These are phyloP conservation scores for Agrocybe praecox DNA, from an alignment of 768 basidiomycete species.

Conservation along the genomic window DNA sequence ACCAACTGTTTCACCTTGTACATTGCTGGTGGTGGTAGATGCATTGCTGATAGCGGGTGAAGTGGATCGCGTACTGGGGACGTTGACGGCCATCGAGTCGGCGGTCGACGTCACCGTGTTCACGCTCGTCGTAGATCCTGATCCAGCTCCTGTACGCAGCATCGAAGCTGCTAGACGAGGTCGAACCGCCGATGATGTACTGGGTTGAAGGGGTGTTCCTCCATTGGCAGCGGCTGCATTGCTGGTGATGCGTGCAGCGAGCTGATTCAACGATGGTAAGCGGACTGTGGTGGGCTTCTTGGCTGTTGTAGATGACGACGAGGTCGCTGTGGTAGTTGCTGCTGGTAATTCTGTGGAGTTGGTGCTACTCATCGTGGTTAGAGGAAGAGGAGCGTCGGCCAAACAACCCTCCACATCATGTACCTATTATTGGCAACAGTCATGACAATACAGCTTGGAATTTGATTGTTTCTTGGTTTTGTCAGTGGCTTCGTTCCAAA, in stretches of 20 bases:
- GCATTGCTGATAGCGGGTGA: conserved; percentile 60
- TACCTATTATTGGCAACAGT: conserved; percentile 2
- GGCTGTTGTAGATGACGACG: conserved; percentile 12
- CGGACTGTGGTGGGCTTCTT: conserved; percentile 36
- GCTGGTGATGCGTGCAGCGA: conserved; percentile 74
- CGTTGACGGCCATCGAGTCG: conserved; percentile 72
- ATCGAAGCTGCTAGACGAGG: conserved; percentile 77
- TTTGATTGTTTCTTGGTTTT: neutral
- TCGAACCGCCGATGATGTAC: conserved; percentile 42
- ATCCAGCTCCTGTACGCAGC: conserved; percentile 63
- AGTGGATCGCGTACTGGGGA: conserved; percentile 64
- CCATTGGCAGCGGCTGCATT: conserved; percentile 33
- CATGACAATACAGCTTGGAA: neutral
- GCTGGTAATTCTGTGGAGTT: conserved; percentile 12
- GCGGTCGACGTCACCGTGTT: conserved; percentile 52
- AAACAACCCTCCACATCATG: conserved; percentile 6
- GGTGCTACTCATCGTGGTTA: conserved; percentile 23
- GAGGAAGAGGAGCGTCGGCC: conserved; percentile 14
- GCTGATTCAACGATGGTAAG: conserved; percentile 77
- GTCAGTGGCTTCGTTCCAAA: neutral
- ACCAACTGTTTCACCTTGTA: conserved; percentile 11
- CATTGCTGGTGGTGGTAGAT: conserved; percentile 30
- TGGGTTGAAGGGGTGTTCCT: conserved; percentile 24
- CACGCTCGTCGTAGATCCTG: conserved; percentile 52
- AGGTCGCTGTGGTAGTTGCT: conserved; percentile 4